These are phyloP conservation scores for Schwanniomyces sp. DNA, from an alignment of 805 yeast species.

Conservation along the genomic window DNA sequence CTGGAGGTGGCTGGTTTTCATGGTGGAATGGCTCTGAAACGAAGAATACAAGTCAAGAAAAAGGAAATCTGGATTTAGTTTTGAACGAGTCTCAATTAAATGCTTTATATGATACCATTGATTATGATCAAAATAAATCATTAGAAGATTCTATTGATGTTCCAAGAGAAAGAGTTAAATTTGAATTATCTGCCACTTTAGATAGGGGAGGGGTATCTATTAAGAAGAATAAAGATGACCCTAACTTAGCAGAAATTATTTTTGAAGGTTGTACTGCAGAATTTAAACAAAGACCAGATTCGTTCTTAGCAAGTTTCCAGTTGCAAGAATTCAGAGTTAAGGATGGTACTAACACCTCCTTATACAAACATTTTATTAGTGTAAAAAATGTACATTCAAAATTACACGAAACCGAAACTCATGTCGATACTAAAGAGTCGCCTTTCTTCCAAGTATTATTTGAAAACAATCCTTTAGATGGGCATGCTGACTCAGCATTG, in stretches of 20 bases:
- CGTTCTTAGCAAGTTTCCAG: constrained; percentile 69
- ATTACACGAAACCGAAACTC: constrained; percentile 17
- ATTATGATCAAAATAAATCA: constrained; percentile 68
- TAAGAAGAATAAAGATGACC: constrained; percentile 34
- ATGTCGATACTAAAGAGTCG: constrained; percentile 25
- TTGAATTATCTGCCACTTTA: constrained; percentile 67
- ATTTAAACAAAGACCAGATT: constrained; percentile 74
- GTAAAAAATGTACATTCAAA: constrained; percentile 61
- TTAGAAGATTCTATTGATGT: constrained; percentile 55
- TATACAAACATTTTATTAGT: constrained; percentile 86
- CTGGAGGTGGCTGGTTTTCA: constrained; percentile 61
- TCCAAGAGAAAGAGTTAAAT: constrained; percentile 71
- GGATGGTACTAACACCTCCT: constrained; percentile 76
- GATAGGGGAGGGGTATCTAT: constrained; percentile 77
- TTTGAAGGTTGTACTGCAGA: constrained; percentile 81
- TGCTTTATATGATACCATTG: constrained; percentile 92
- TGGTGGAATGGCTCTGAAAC: constrained; percentile 56
- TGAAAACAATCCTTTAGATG: constrained; percentile 86
- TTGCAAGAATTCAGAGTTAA: constrained; percentile 81
- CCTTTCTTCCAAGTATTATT: constrained; percentile 82
- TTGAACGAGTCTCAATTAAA: constrained; percentile 84
- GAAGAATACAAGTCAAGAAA: constrained; percentile 30
- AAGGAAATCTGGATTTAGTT: constrained; percentile 22
- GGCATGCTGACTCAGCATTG: constrained; percentile 76
- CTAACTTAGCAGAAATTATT: constrained; percentile 69